Evolutionary conservation across 768 basidiomycete genomes (phyloP).

Genomic region (Lentinula boryana): DNA sequence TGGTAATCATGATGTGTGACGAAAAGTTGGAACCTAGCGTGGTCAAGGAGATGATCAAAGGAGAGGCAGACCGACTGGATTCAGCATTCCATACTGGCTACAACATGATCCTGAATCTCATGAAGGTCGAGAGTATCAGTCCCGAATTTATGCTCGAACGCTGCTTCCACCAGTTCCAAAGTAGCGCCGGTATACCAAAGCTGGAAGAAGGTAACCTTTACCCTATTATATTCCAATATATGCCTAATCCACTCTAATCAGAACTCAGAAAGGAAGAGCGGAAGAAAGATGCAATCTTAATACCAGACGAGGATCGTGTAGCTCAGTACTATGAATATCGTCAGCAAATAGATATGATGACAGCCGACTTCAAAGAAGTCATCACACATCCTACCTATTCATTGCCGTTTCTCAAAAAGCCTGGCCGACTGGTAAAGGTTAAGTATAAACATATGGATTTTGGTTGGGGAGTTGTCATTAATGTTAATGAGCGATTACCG

Average conservation of each 20-base stretch:
- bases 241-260: conserved; percentile 19
- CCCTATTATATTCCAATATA: too few species aligned
- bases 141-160: conserved; percentile 97
- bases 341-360: conserved; percentile 87
- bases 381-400: conserved; percentile 93
- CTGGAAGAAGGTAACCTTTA: conserved; percentile 63
- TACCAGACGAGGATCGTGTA: conserved; percentile 80
- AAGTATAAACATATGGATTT: conserved; percentile 85
- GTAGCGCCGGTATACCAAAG: conserved; percentile 80
- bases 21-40: conserved; percentile 91
- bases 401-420: conserved; percentile 78
- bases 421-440: conserved; percentile 88
- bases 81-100: conserved; percentile 99
- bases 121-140: conserved; percentile 97
- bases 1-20: conserved; percentile 99
- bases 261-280: conserved; percentile 76
- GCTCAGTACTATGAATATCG: conserved; percentile 89
- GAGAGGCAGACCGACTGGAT: conserved; percentile 92
- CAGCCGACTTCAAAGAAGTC: conserved; percentile 83
- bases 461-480: conserved; percentile 94
- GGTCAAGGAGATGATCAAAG: conserved; percentile 97
- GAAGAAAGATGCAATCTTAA: conserved; percentile 49
- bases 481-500: conserved; percentile 80
- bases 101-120: conserved; percentile 97
- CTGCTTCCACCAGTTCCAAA: conserved; percentile 99